Evolutionary conservation across 371 early-diverging fungal genomes (phyloP).

Genomic region (Mucor velutinosus): DNA sequence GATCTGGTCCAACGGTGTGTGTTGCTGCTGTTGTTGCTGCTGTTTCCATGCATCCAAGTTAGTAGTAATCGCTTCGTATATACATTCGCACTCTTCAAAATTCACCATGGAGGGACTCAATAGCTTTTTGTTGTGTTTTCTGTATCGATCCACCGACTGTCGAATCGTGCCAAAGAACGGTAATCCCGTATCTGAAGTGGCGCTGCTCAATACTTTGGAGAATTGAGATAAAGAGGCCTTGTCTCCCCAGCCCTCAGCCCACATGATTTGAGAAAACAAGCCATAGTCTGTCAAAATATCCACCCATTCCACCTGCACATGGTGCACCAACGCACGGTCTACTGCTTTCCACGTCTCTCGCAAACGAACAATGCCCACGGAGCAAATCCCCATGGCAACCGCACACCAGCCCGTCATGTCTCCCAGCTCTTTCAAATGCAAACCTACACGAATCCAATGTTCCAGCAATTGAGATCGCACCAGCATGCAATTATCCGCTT

Average conservation of each 20-base stretch:
- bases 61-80: constrained; percentile 38
- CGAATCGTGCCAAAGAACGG: constrained; percentile 49
- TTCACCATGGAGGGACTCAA: constrained; percentile 29
- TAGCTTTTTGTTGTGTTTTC: constrained; percentile 25
- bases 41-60: constrained; percentile 28
- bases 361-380: constrained; percentile 71
- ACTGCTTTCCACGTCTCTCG: constrained; percentile 79
- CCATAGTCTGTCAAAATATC: constrained; percentile 56
- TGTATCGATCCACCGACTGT: constrained; percentile 41
- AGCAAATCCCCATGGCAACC: constrained; percentile 74
- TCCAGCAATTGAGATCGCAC: constrained; percentile 62
- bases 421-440: constrained; percentile 54
- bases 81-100: constrained; percentile 45
- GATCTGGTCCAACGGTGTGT: background rate
- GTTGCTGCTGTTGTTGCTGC: background rate
- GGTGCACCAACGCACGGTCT: constrained; percentile 45
- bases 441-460: constrained; percentile 78
- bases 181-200: background rate
- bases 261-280: constrained; percentile 39
- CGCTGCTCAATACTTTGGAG: constrained; percentile 1
- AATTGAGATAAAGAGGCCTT: constrained; percentile 2
- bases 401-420: constrained; percentile 79
- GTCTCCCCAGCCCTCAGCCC: constrained; percentile 34
- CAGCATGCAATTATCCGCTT: constrained; percentile 27
- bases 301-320: constrained; percentile 63